Evolutionary conservation across 2,329 filamentous ascomycete genomes (phyloP), one percentile per base, ranked within the genome.

Genomic region (Lecanicillium sp.): DNA sequence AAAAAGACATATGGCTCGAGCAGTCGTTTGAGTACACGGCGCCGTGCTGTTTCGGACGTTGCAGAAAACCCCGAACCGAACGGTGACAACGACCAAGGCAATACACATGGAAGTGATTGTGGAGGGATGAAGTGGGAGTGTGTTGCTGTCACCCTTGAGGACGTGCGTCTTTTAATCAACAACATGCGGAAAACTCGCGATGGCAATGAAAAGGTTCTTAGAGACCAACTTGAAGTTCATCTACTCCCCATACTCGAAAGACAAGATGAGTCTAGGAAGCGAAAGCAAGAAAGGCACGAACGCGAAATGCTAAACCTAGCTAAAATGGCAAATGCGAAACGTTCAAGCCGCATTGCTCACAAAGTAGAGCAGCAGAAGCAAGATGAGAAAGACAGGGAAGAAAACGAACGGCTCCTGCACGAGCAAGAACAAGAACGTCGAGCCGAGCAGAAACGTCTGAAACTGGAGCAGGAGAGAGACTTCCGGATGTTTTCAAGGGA

Each of bases 291-390:
- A 3, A 74, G 79, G 44, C 70, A 83, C 50, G 78, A 94, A 55
- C 85, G 81, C 45, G 90, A 96, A 52, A 62, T 94, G 16, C 68
- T 87, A 37, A 87, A 80, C 48, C 61, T 94, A 47, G 82, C 90
- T 50, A 90, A 92, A 56, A 74, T 96, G 63, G 87, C 87, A n/a
- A 85, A 83, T 41, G 90, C 92, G 4, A 98, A 98, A 64, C 73
- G 92, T 45, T 98, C 92, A 1, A 94, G 86, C 52, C 79, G 92
- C 45, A 78, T 98, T 48, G 89, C 90, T 14, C 75, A 75, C 47
- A 94, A 87, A 55, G 67, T 79, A 25, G 88, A 95, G 55, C 82
- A 78, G 46, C 84, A 88, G 52, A 81, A 78, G 49, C 70, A 83
- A 44, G 80, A 90, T 33, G 80, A 86, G 43, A 75, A 83, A 48